Conservation (phyloP, 257 asterid genomes). For the Solanum clarkiae region DNA sequence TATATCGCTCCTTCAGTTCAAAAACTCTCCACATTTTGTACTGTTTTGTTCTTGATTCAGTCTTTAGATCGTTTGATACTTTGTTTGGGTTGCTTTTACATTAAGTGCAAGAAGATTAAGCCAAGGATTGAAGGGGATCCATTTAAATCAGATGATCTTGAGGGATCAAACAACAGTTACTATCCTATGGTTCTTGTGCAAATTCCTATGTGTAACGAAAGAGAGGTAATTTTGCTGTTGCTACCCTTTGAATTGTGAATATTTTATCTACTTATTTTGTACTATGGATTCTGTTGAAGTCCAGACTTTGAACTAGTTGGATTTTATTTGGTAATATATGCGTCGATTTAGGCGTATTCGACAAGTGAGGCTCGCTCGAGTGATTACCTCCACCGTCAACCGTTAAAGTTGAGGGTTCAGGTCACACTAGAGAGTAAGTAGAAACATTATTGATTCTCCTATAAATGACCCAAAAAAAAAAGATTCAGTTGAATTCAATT, state of each 20-base stretch:
- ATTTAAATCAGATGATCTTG: conserved; percentile 22
- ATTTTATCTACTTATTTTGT: not conserved
- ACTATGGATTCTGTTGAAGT: not conserved
- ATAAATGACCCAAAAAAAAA: not conserved
- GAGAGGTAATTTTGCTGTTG: conserved; percentile 27
- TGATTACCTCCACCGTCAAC: not conserved
- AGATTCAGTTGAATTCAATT: not conserved
- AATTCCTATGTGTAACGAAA: conserved; percentile 72
- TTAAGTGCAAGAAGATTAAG: conserved; percentile 39
- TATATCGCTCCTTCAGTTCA: conserved; percentile 41
- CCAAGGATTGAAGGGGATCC: conserved; percentile 31
- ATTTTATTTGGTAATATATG: not conserved
- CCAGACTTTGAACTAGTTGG: not conserved
- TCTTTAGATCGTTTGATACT: conserved; percentile 49
- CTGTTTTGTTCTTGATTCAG: conserved; percentile 42
- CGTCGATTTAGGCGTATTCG: not conserved
- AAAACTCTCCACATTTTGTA: conserved; percentile 33
- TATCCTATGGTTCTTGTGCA: conserved; percentile 74
- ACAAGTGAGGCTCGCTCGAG: not conserved
- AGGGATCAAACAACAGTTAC: conserved; percentile 10
- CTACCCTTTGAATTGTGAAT: not conserved
- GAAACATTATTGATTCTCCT: not conserved
- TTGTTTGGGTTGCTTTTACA: conserved; percentile 50
- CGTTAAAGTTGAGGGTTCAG: not conserved
- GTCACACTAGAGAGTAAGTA: not conserved